These are phyloP conservation scores for Aphanomyces invadans DNA, from an alignment of 352 stramenopile species.

Conservation along the genomic window DNA sequence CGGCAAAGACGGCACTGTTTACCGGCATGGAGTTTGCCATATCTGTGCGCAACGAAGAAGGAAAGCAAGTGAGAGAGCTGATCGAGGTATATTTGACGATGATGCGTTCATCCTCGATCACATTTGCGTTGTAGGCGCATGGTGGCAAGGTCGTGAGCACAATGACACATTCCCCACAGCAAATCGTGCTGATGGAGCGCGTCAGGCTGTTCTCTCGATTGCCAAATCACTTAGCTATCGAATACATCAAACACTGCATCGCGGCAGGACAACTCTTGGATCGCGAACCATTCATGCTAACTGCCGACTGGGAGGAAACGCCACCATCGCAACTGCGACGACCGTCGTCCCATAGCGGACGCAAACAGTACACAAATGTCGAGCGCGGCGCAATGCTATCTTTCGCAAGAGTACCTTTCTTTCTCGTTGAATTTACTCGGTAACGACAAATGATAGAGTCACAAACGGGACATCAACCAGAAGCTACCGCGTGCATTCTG, in stretches of 20 bases:
- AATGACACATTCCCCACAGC: neutral
- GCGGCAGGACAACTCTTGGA: neutral
- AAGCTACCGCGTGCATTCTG: conserved; percentile 7
- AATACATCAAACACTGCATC: conserved; percentile 14
- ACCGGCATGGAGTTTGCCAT: conserved; percentile 12
- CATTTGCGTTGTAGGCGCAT: conserved; percentile 9
- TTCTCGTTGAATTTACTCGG: too few relatives aligned
- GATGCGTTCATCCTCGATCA: neutral
- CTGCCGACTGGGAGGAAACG: neutral
- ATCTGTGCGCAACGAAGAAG: neutral
- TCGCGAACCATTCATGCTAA: conserved; percentile 9
- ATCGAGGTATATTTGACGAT: conserved; percentile 10
- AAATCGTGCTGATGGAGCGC: conserved; percentile 14
- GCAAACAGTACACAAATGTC: conserved; percentile 4
- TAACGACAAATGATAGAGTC: too few relatives aligned
- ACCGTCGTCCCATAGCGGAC: neutral
- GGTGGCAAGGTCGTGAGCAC: neutral
- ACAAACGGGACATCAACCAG: neutral
- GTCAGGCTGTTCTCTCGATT: neutral
- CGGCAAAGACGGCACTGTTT: conserved; percentile 6
- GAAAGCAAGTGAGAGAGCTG: neutral
- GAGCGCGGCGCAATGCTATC: conserved; percentile 18
- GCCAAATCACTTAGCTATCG: neutral
- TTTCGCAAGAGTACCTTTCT: neutral
- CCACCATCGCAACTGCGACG: neutral